These are phyloP conservation scores for Babesia ovis DNA, from an alignment of 169 alveolate species.

Conservation along the genomic window DNA sequence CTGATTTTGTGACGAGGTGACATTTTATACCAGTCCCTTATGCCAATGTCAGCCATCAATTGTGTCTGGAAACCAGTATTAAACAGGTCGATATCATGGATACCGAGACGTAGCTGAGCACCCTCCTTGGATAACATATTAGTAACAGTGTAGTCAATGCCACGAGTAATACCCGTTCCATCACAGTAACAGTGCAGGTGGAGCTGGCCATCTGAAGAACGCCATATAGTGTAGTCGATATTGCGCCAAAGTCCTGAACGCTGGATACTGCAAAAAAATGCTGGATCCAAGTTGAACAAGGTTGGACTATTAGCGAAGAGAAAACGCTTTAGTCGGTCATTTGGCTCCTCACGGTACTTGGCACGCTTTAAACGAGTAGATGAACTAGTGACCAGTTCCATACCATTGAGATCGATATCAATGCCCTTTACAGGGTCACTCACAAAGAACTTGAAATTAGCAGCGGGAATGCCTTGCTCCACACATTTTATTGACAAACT, in stretches of 20 bases:
- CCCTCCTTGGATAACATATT: constrained; percentile 29
- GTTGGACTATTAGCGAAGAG: neutral
- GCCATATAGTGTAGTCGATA: constrained; percentile 38
- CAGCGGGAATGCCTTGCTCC: constrained; percentile 35
- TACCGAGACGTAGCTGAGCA: constrained; percentile 20
- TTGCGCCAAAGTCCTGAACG: constrained; percentile 14
- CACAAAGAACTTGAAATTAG: constrained; percentile 50
- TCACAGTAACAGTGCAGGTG: constrained; percentile 29
- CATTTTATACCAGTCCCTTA: constrained; percentile 36
- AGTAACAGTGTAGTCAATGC: constrained; percentile 16
- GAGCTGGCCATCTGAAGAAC: constrained; percentile 11
- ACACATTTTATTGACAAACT: constrained; percentile 25
- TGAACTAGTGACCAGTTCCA: constrained; percentile 30
- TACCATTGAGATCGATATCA: constrained; percentile 14
- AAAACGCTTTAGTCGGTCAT: constrained; percentile 2
- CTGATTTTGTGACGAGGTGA: constrained; percentile 17
- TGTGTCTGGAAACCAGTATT: constrained; percentile 15
- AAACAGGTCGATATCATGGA: constrained; percentile 11
- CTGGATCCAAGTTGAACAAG: constrained; percentile 18
- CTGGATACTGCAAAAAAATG: constrained; percentile 25
- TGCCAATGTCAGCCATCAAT: neutral
- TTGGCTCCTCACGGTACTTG: constrained; percentile 26
- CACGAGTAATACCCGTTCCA: constrained; percentile 25
- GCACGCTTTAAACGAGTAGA: constrained; percentile 22
- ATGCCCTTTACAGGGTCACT: constrained; percentile 27